phyloP scores from a whole-genome alignment of 306 rosid species.

The Neltuma alba region DNA sequence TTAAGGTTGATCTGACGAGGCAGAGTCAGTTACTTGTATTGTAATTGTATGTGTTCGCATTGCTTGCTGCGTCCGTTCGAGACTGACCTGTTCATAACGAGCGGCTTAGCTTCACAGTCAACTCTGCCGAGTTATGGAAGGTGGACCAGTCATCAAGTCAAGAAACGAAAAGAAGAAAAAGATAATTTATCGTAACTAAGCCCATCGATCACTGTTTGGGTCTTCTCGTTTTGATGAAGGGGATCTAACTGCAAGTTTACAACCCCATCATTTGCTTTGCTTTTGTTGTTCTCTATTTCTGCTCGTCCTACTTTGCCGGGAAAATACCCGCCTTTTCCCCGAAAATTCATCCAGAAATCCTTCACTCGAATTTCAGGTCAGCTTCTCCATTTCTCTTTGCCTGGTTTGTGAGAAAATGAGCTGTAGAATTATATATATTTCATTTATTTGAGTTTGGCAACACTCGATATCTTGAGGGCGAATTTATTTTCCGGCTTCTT shows the following conservation, averaged over 20 bases:
- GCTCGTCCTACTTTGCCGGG: not conserved
- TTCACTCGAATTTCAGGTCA: slow-evolving; percentile 41
- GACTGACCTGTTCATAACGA: not conserved
- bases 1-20: no score
- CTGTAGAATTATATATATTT: not conserved
- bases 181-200: no score
- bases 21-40: not conserved
- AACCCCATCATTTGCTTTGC: not conserved
- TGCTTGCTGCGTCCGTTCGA: not conserved
- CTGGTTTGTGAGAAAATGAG: slow-evolving; percentile 23
- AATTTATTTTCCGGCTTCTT: slow-evolving; percentile 10
- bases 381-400: slow-evolving; percentile 27
- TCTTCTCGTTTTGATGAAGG: not conserved
- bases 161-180: not conserved
- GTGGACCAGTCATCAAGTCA: not conserved
- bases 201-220: not conserved
- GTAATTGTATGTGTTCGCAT: not conserved
- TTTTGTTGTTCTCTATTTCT: not conserved
- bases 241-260: not conserved
- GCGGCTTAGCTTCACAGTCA: slow-evolving; percentile 4
- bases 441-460: slow-evolving; percentile 23
- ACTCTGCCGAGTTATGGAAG: slow-evolving; percentile 20
- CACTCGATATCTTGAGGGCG: no score
- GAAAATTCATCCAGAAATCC: slow-evolving; percentile 13
- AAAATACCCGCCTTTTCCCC: slow-evolving; percentile 15